phyloP scores from a whole-genome alignment of 495 filamentous ascomycete genomes.

The Podospora comata region DNA sequence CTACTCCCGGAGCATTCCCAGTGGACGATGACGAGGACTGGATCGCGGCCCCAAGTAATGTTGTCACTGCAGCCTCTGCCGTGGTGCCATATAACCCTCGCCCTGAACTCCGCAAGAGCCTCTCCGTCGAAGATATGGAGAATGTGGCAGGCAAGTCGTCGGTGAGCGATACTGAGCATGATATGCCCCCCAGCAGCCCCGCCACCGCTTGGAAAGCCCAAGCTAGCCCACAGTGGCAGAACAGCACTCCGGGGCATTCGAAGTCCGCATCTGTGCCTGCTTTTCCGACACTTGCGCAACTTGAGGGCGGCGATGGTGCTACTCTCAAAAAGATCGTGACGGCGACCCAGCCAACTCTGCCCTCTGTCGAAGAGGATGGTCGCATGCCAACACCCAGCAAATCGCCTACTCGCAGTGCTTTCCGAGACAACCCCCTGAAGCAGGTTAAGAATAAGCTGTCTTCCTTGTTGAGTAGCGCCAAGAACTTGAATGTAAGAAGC shows the following conservation, averaged over 20 bases:
- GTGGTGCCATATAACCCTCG: slow-evolving; percentile 42
- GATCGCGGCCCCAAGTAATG: slow-evolving; percentile 62
- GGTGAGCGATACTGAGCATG: slow-evolving; percentile 40
- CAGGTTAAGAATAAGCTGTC: slow-evolving; percentile 85
- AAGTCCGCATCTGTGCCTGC: slow-evolving; percentile 57
- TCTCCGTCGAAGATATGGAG: slow-evolving; percentile 59
- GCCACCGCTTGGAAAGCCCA: slow-evolving; percentile 41
- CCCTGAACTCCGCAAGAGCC: slow-evolving; percentile 47
- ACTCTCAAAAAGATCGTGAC: slow-evolving; percentile 61
- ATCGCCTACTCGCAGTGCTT: slow-evolving; percentile 60
- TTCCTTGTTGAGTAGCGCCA: slow-evolving; percentile 81
- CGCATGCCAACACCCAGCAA: slow-evolving; percentile 64
- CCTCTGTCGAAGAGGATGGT: slow-evolving; percentile 40
- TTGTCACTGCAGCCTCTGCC: slow-evolving; percentile 14
- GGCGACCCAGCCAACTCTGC: slow-evolving; percentile 56
- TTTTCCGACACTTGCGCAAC: slow-evolving; percentile 43
- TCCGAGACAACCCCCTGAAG: slow-evolving; percentile 74
- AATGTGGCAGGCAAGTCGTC: slow-evolving; percentile 47
- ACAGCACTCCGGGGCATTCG: slow-evolving; percentile 40
- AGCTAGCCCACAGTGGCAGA: slow-evolving; percentile 34
- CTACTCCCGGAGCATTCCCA: slow-evolving; percentile 53
- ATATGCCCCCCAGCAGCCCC: slow-evolving; percentile 37
- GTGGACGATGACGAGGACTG: slow-evolving; percentile 76
- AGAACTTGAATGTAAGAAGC: slow-evolving; percentile 76
- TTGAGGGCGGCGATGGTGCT: slow-evolving; percentile 33